A percentile compares a stretch with the other conserved stretches of the same genome.
These are phyloP conservation scores for Adansonia grandidieri DNA, from an alignment of 441 rosid species.

Conservation along the genomic window DNA sequence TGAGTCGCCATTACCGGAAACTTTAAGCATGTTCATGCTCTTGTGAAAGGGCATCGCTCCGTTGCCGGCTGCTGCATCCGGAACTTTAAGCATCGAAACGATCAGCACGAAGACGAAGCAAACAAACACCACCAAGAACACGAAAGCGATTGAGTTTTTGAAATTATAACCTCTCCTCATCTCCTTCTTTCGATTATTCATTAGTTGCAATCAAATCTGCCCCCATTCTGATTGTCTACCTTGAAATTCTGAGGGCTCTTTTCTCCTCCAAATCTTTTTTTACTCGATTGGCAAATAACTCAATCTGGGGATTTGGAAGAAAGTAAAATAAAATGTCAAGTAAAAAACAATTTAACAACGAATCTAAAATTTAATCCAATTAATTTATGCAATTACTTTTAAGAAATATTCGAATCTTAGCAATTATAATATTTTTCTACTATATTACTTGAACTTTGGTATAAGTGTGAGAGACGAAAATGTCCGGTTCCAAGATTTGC, in stretches of 20 bases:
- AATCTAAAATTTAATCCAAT: background rate
- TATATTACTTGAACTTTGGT: no score
- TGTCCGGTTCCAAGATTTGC: no score
- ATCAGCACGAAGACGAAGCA: constrained; percentile 47
- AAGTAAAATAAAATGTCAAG: background rate
- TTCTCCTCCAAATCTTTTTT: background rate
- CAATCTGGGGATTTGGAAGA: background rate
- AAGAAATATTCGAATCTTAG: background rate
- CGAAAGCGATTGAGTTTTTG: constrained; percentile 34
- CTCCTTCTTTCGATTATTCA: background rate
- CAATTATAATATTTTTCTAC: no score
- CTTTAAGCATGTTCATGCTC: constrained; percentile 1
- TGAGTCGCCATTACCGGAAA: constrained; percentile 1
- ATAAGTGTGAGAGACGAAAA: no score
- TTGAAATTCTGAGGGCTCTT: background rate
- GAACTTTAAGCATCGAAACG: constrained; percentile 52
- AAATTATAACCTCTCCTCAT: constrained; percentile 21
- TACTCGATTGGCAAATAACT: background rate
- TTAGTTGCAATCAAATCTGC: background rate
- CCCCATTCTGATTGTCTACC: background rate
- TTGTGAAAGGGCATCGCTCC: constrained; percentile 24
- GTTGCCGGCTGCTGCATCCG: constrained; percentile 39
- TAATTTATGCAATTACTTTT: background rate
- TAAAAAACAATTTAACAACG: background rate
- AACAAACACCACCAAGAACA: constrained; percentile 40